Percentiles rank a stretch among this genome's conserved stretches.
phyloP scores from a whole-genome alignment of 2,329 filamentous ascomycete species.

The Fusarium tanahbumbuense region DNA sequence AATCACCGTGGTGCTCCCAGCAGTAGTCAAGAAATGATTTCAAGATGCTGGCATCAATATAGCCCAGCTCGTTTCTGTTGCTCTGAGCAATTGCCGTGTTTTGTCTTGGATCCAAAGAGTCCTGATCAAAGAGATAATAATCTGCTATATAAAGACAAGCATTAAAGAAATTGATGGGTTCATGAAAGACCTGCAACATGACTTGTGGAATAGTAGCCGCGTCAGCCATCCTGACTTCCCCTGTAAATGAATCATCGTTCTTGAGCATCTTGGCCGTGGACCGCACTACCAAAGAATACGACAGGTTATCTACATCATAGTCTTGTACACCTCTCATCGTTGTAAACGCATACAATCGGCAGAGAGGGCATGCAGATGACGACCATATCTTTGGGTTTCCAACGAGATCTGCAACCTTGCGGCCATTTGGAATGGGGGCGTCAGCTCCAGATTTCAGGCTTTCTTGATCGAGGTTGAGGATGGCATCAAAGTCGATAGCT shows the following conservation, averaged over 20 bases:
- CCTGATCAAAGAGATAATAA: neutral
- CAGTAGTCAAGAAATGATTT: neutral
- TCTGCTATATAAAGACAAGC: neutral
- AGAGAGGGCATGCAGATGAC: neutral
- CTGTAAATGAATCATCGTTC: neutral
- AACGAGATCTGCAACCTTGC: neutral
- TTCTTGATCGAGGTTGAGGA: neutral
- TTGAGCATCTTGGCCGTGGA: neutral
- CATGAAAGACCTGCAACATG: neutral
- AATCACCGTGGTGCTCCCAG: neutral
- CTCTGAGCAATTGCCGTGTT: neutral
- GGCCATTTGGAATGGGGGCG: neutral
- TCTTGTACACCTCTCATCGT: accelerated
- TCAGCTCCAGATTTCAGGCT: neutral
- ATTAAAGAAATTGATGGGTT: neutral
- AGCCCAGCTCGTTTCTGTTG: neutral
- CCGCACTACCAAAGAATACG: neutral
- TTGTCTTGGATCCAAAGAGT: neutral
- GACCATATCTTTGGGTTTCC: neutral
- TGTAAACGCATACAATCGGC: neutral
- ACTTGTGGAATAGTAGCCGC: neutral
- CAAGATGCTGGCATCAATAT: neutral
- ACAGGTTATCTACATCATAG: neutral
- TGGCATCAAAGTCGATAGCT: neutral
- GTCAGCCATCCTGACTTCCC: neutral